These are phyloP conservation scores for Leccinum subgranulosum DNA, from an alignment of 768 basidiomycete species.

Conservation along the genomic window DNA sequence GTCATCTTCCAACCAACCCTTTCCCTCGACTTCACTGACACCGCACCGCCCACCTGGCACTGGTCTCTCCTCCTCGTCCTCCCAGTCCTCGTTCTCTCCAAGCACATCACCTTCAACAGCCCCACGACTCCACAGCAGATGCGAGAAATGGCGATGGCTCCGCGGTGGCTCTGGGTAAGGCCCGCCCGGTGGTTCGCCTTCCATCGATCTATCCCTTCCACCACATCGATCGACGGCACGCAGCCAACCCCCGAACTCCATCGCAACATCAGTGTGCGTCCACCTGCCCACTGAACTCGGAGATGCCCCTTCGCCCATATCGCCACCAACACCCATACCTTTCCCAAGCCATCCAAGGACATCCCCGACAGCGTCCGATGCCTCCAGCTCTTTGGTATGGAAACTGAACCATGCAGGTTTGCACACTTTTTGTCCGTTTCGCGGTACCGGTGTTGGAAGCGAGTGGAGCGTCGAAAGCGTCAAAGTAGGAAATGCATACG, in stretches of 20 bases:
- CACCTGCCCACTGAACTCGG: slow-evolving; percentile 39
- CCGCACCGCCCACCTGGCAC: slow-evolving; percentile 22
- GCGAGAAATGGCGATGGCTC: slow-evolving; percentile 52
- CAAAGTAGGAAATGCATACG: slow-evolving; percentile 83
- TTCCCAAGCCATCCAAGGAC: slow-evolving; percentile 54
- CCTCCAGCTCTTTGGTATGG: slow-evolving; percentile 54
- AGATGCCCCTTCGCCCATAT: slow-evolving; percentile 1
- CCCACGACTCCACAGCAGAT: slow-evolving; percentile 42
- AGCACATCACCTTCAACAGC: slow-evolving; percentile 16
- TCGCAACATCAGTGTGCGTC: slow-evolving; percentile 48
- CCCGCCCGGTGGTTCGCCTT: not conserved
- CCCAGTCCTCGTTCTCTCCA: slow-evolving; percentile 30
- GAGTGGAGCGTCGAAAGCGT: slow-evolving; percentile 83
- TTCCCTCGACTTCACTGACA: slow-evolving; percentile 25
- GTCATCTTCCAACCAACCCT: slow-evolving; percentile 55
- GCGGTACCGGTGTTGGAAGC: slow-evolving; percentile 81
- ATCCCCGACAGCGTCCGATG: slow-evolving; percentile 55
- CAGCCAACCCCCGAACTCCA: slow-evolving; percentile 59
- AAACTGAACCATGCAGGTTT: slow-evolving; percentile 86
- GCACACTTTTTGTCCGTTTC: slow-evolving; percentile 75
- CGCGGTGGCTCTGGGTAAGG: slow-evolving; percentile 10
- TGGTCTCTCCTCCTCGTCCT: slow-evolving; percentile 27
- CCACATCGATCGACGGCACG: slow-evolving; percentile 40
- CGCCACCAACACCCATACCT: slow-evolving; percentile 16
- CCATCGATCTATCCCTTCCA: not conserved